phyloP scores from a whole-genome alignment of 2,329 filamentous ascomycete genomes.

The Aureobasidium zeae region DNA sequence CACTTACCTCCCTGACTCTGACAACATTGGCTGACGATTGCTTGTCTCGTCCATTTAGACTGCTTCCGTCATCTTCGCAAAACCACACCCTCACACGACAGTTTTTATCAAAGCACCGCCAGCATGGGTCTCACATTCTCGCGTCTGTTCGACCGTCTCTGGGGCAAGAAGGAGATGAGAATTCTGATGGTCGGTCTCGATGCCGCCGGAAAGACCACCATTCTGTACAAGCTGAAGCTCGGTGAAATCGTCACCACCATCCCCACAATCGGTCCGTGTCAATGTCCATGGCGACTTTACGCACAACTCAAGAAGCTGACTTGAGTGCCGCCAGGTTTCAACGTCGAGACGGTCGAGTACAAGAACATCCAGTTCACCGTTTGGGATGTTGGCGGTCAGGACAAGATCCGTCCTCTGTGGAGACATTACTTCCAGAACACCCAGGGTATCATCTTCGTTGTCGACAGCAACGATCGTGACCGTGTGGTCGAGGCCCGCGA shows the following conservation, averaged over 20 bases:
- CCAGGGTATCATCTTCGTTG: conserved; percentile 96
- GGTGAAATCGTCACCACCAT: conserved; percentile 98
- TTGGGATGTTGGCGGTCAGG: conserved; percentile 97
- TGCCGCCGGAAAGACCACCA: conserved; percentile 97
- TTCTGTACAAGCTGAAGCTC: conserved; percentile 97
- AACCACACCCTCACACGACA: conserved; percentile 22
- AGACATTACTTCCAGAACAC: conserved; percentile 95
- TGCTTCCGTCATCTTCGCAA: conserved; percentile 1
- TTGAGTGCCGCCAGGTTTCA: conserved; percentile 54
- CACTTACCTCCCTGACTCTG: background rate
- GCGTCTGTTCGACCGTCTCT: conserved; percentile 97
- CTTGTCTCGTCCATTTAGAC: conserved; percentile 5
- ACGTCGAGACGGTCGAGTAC: conserved; percentile 97
- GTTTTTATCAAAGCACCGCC: conserved; percentile 42
- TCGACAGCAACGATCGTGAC: conserved; percentile 85
- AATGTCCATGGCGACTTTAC: background rate
- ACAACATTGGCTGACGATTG: background rate
- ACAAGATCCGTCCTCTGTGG: conserved; percentile 97
- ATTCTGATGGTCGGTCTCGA: conserved; percentile 97
- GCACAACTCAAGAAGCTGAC: conserved; percentile 7
- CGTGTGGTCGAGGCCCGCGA: conserved; percentile 88
- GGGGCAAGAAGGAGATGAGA: conserved; percentile 98
- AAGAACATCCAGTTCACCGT: conserved; percentile 99
- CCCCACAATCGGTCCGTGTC: conserved; percentile 66
- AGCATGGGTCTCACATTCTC: conserved; percentile 89